Conservation (phyloP, 2,329 filamentous ascomycete genomes). For the Colletotrichum camelliae region DNA sequence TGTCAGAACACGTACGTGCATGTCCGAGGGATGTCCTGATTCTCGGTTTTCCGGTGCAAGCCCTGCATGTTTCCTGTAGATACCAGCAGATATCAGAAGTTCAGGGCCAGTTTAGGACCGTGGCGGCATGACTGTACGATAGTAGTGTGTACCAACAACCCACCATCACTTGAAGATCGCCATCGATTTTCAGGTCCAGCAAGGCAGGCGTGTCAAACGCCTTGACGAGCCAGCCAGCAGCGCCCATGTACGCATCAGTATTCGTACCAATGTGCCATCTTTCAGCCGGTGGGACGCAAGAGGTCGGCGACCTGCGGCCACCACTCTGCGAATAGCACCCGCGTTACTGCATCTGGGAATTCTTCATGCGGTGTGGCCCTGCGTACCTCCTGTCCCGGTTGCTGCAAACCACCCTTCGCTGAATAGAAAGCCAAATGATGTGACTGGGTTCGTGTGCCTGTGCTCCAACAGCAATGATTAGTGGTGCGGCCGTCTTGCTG, state of each 20-base stretch:
- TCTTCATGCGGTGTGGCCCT: not conserved
- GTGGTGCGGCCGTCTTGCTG: not conserved
- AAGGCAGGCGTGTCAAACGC: not conserved
- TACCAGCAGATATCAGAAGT: not conserved
- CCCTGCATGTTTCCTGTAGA: not conserved
- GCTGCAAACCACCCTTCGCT: not conserved
- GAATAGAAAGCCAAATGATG: not conserved
- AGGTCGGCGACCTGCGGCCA: not conserved
- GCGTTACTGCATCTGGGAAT: not conserved
- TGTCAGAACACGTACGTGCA: not conserved
- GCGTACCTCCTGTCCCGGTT: not conserved
- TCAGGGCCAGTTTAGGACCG: not conserved
- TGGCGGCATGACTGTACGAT: not conserved
- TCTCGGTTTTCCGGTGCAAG: not conserved
- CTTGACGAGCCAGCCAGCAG: not conserved
- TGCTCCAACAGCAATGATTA: not conserved
- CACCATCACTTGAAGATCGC: not conserved
- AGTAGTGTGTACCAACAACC: not conserved
- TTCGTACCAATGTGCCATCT: not conserved
- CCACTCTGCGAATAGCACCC: not conserved
- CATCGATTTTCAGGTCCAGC: not conserved
- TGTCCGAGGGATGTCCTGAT: not conserved
- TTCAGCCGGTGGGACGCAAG: not conserved
- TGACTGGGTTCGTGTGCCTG: not conserved
- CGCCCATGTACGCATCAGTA: not conserved